Base-by-base conservation (phyloP, 331 rosid genomes). In the Saraca asoca region DNA sequence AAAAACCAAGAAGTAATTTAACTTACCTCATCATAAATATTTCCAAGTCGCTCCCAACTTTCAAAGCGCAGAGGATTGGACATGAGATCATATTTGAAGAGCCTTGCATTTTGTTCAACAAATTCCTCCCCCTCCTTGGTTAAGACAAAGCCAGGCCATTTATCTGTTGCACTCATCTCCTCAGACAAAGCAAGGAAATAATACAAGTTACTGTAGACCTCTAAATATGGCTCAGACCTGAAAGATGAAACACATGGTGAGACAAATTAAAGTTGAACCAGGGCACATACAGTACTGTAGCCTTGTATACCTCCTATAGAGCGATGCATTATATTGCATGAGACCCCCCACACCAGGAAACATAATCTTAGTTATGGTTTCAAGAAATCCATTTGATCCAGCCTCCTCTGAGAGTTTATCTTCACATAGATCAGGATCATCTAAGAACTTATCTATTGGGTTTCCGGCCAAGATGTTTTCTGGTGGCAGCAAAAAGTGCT, bases 101-200 rank as follows among this genome's bases (percentile, higher is more conserved):
- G 98, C 59, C 75, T 85, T 20, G 98, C 85, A 76, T 90, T 93
- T 78, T 93, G 88, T 64, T 87, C 87, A 58, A 93, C 97, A 75
- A 93, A 93, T 75, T 93, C 97, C 71, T 88, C 96, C 72, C 98
- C 98, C 86, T 93, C 98, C 85, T 85, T 93, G 69, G 95, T 88
- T 51, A 93, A 83, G 56, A 93, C 98, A 69, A 90, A 93, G 63
- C 98, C 98, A 69, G 98, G 88, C 91, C 97, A 90, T 75, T 93
- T 93, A 82, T 93, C 98, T 9, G 98, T 90, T 44, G 98, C 96
- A 53, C 86, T 93, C 95, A 86, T 89, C 71, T 93, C 98, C 86
- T 93, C 98, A 18, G 97, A 90, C 76, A 85, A 82, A 72, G 97
- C 98, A 56, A 88, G 85, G 80, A 87, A 85, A 87, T 87, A 86